Percentiles rank a stretch among this genome's conserved stretches.
phyloP scores from a whole-genome alignment of 2,329 filamentous ascomycete genomes.

The Diaporthe capsici region DNA sequence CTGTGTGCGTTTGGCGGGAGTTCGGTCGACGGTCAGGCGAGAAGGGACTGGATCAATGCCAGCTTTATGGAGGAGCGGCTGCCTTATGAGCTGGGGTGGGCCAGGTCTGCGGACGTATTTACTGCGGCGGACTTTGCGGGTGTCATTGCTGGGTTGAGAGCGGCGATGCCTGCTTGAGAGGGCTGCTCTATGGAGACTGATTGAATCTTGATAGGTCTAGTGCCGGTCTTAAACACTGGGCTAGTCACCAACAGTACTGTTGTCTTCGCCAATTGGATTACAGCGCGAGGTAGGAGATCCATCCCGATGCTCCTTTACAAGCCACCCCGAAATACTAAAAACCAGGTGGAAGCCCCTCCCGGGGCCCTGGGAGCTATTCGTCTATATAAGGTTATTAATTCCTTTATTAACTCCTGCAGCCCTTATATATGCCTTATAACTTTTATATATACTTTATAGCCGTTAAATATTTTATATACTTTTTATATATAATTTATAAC shows the following conservation, averaged over 20 bases:
- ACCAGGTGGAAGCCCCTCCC: no score
- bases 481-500: no score
- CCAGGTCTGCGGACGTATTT: neutral
- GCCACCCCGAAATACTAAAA: neutral
- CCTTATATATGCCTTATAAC: no score
- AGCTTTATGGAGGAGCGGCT: conserved; percentile 24
- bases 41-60: conserved; percentile 3
- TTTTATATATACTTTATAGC: no score
- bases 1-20: conserved; percentile 24
- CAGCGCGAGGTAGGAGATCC: neutral
- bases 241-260: neutral
- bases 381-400: no score
- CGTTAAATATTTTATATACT: no score
- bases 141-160: conserved; percentile 13
- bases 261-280: neutral
- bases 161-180: neutral
- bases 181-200: neutral
- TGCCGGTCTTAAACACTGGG: neutral
- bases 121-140: conserved; percentile 10
- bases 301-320: neutral
- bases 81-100: conserved; percentile 2
- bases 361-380: no score
- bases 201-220: neutral
- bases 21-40: neutral
- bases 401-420: no score